A percentile compares a stretch with the other conserved stretches of the same genome.
These are phyloP conservation scores for Pichia sp. DNA, from an alignment of 1,139 yeast species.

Conservation along the genomic window DNA sequence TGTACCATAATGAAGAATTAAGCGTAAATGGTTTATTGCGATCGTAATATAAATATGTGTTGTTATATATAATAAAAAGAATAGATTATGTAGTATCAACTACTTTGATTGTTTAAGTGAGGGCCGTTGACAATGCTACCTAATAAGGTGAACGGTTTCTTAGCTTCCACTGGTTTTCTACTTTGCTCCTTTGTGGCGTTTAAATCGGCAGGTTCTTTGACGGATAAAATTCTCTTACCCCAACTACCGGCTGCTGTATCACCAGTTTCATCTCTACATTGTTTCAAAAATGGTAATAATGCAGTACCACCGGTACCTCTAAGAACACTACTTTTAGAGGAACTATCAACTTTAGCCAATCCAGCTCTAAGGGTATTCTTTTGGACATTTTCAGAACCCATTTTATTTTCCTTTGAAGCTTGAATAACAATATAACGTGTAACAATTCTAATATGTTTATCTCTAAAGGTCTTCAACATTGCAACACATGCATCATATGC, in stretches of 20 bases:
- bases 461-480: conserved; percentile 82
- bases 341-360: conserved; percentile 30
- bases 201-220: conserved; percentile 33
- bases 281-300: conserved; percentile 82
- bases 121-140: not conserved
- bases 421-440: conserved; percentile 79
- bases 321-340: conserved; percentile 38
- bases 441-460: conserved; percentile 87
- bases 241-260: conserved; percentile 85
- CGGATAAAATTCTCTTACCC: conserved; percentile 73
- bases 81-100: too few relatives aligned
- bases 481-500: conserved; percentile 89
- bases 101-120: not conserved
- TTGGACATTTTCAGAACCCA: conserved; percentile 48
- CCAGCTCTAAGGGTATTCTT: conserved; percentile 45
- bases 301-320: conserved; percentile 95
- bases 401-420: conserved; percentile 47
- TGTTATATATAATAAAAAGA: too few relatives aligned
- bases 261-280: conserved; percentile 93
- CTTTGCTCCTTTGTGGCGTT: not conserved
- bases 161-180: not conserved
- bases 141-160: not conserved
- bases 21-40: not conserved
- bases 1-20: not conserved
- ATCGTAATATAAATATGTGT: not conserved